phyloP scores from a whole-genome alignment of 1,284 basidiomycete species.

The Heterobasidion irregulare region DNA sequence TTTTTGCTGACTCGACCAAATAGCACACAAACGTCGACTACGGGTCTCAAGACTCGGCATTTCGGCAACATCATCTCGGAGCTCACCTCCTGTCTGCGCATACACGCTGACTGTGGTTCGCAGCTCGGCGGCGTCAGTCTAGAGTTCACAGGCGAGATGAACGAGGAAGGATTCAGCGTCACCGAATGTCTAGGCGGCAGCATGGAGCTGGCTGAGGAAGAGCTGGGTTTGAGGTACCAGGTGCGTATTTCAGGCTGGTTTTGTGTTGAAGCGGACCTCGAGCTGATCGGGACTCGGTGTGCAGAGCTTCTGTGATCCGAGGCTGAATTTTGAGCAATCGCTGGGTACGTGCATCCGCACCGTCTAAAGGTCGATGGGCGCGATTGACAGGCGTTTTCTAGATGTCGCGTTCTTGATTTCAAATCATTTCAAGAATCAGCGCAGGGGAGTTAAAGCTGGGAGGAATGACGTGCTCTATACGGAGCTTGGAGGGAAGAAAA shows the following conservation, averaged over 20 bases:
- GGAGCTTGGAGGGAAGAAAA: slow-evolving; percentile 9
- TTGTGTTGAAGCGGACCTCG: too few relatives aligned
- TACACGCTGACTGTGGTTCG: slow-evolving; percentile 68
- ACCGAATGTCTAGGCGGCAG: slow-evolving; percentile 79
- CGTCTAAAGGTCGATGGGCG: too few relatives aligned
- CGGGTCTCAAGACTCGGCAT: slow-evolving; percentile 82
- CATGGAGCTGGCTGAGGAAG: slow-evolving; percentile 70
- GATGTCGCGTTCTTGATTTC: slow-evolving; percentile 77
- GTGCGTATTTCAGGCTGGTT: slow-evolving; percentile 21
- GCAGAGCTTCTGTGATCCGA: slow-evolving; percentile 74
- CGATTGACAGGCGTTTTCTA: slow-evolving; percentile 17
- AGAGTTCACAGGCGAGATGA: slow-evolving; percentile 94
- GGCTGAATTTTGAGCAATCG: slow-evolving; percentile 78
- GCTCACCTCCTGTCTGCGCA: slow-evolving; percentile 73
- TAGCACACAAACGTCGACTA: slow-evolving; percentile 75
- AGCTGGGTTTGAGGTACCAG: slow-evolving; percentile 70
- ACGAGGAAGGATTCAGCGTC: slow-evolving; percentile 89
- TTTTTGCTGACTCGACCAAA: background rate
- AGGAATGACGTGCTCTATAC: slow-evolving; percentile 10
- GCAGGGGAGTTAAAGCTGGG: slow-evolving; percentile 14
- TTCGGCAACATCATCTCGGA: slow-evolving; percentile 91
- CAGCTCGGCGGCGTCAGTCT: slow-evolving; percentile 92
- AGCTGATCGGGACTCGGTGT: background rate
- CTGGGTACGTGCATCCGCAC: slow-evolving; percentile 44
- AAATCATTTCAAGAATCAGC: slow-evolving; percentile 67